phyloP scores from a whole-genome alignment of 495 filamentous ascomycete species.

The Penicillium goetzii region DNA sequence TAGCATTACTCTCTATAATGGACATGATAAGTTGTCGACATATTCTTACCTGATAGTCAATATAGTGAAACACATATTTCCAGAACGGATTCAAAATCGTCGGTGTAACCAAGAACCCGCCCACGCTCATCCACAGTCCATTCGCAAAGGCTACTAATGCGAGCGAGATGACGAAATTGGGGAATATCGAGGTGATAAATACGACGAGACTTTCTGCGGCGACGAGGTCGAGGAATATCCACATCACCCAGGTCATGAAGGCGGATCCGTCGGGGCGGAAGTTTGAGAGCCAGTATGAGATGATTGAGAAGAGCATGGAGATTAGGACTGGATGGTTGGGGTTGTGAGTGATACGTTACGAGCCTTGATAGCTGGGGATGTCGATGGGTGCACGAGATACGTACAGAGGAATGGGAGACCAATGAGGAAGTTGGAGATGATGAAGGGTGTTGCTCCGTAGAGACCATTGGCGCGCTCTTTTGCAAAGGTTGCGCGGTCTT shows the following conservation, averaged over 20 bases:
- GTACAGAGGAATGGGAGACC: slow-evolving; percentile 74
- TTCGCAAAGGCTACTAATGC: slow-evolving; percentile 81
- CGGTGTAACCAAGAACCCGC: slow-evolving; percentile 76
- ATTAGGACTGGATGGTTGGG: slow-evolving; percentile 57
- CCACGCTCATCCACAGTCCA: slow-evolving; percentile 83
- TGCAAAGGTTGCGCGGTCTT: slow-evolving; percentile 71
- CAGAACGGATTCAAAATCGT: slow-evolving; percentile 77
- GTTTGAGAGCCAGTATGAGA: slow-evolving; percentile 80
- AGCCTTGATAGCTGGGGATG: background rate
- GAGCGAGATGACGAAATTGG: slow-evolving; percentile 76
- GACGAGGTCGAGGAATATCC: slow-evolving; percentile 82
- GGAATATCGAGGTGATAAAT: slow-evolving; percentile 69
- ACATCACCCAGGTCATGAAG: slow-evolving; percentile 82
- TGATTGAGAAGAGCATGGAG: slow-evolving; percentile 69
- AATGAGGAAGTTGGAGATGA: slow-evolving; percentile 78
- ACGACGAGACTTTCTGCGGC: slow-evolving; percentile 83
- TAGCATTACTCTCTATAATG: too few species aligned
- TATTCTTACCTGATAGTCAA: slow-evolving; percentile 67
- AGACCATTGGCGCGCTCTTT: slow-evolving; percentile 85
- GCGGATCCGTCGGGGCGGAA: slow-evolving; percentile 65
- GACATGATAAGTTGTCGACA: too few species aligned
- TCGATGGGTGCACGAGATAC: background rate
- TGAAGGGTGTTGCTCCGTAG: slow-evolving; percentile 71
- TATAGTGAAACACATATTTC: slow-evolving; percentile 82
- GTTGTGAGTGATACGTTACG: background rate